Evolutionary conservation across 164 flowering plant species (phyloP).

Genomic region (Piper betle): DNA sequence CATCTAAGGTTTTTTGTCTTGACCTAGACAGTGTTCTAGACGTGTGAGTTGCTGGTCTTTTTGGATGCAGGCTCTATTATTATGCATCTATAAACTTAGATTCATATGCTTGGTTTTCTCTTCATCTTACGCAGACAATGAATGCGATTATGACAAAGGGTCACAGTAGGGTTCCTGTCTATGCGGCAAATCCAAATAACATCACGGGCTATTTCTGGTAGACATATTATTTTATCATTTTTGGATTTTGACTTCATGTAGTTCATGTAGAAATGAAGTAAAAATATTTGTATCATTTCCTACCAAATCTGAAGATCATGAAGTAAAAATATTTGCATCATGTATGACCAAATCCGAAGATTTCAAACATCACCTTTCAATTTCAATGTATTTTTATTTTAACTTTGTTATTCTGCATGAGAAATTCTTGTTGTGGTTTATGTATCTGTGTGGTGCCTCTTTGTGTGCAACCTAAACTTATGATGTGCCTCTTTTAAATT

Average conservation of each 20-base stretch:
- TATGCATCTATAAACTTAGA: neutral
- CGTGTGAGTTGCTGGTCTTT: constrained; percentile 51
- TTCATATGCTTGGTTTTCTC: constrained; percentile 2
- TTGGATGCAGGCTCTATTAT: neutral
- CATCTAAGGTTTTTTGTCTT: constrained; percentile 83
- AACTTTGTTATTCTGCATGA: too few relatives aligned
- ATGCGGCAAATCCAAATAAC: constrained; percentile 44
- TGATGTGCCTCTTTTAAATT: neutral
- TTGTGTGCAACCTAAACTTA: neutral
- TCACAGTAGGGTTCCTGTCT: constrained; percentile 90
- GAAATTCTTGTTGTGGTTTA: too few relatives aligned
- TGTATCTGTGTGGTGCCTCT: neutral
- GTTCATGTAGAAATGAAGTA: neutral
- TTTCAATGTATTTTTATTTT: too few relatives aligned
- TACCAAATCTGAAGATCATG: too few relatives aligned
- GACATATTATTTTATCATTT: neutral
- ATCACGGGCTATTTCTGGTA: constrained; percentile 80
- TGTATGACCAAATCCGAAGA: too few relatives aligned
- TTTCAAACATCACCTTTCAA: too few relatives aligned
- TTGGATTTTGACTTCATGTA: too few relatives aligned
- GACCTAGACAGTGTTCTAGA: constrained; percentile 78
- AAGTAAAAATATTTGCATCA: too few relatives aligned
- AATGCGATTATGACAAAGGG: constrained; percentile 72
- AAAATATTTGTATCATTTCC: too few relatives aligned
- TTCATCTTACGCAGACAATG: constrained; percentile 49